phyloP scores from a whole-genome alignment of 1,284 basidiomycete genomes.

The Vanrija sp. region DNA sequence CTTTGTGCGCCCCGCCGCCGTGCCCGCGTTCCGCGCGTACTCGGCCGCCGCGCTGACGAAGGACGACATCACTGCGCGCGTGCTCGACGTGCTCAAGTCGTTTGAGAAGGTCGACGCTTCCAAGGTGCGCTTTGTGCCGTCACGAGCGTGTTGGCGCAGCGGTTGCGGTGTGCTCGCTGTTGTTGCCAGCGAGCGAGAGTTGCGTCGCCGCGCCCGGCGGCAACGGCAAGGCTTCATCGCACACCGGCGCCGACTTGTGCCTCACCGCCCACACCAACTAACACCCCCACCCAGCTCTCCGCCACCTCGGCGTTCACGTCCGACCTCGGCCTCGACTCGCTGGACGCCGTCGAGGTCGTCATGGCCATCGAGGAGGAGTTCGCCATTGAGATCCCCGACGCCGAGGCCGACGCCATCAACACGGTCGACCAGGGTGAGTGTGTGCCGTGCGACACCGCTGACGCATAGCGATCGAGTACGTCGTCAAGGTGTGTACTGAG shows the following conservation, averaged over 20 bases:
- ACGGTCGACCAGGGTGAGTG: constrained; percentile 83
- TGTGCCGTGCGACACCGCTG: constrained; percentile 1
- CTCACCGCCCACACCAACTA: background rate
- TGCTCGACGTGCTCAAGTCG: constrained; percentile 83
- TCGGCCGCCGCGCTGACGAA: constrained; percentile 71
- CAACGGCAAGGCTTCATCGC: background rate
- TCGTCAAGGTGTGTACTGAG: constrained; percentile 61
- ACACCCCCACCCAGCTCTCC: constrained; percentile 60
- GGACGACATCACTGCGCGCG: constrained; percentile 73
- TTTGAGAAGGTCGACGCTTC: constrained; percentile 89
- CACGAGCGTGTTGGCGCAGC: background rate
- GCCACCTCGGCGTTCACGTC: constrained; percentile 70
- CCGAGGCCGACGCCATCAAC: constrained; percentile 95
- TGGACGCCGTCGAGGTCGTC: constrained; percentile 97
- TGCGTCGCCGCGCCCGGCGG: too few relatives aligned
- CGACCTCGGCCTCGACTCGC: constrained; percentile 92
- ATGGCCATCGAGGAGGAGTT: constrained; percentile 99
- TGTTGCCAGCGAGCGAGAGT: too few relatives aligned
- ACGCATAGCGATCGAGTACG: constrained; percentile 86
- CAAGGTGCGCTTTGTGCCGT: too few relatives aligned
- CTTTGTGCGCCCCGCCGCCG: constrained; percentile 7
- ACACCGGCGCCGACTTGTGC: background rate
- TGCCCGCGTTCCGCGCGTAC: constrained; percentile 53
- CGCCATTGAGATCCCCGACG: constrained; percentile 76
- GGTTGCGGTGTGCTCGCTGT: too few relatives aligned